These are phyloP conservation scores for Clonostachys byssicola DNA, from an alignment of 2,329 filamentous ascomycete genomes.

Conservation along the genomic window DNA sequence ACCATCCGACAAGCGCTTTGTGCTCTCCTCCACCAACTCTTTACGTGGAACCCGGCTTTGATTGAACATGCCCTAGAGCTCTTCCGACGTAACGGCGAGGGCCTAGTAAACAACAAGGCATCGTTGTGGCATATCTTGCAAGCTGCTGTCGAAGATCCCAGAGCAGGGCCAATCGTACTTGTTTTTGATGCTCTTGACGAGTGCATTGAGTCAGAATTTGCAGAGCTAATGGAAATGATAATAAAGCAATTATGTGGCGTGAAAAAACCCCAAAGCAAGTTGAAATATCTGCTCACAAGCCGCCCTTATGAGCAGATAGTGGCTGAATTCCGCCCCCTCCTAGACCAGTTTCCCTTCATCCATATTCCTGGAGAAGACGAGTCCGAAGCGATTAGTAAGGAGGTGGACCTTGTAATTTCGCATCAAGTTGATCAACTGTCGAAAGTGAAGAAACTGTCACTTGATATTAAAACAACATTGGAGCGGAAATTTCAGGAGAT, in stretches of 20 bases:
- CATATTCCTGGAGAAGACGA: constrained; percentile 27
- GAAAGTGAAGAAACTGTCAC: constrained; percentile 7
- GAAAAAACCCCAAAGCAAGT: neutral
- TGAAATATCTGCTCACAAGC: constrained; percentile 28
- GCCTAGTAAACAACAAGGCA: constrained; percentile 10
- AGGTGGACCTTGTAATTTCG: constrained; percentile 26
- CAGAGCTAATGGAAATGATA: constrained; percentile 8
- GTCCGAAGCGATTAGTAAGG: constrained; percentile 23
- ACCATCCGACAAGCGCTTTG: constrained; percentile 26
- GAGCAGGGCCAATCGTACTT: constrained; percentile 19
- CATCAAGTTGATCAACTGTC: constrained; percentile 13
- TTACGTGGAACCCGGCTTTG: constrained; percentile 18
- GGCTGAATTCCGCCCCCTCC: constrained; percentile 11
- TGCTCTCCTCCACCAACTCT: constrained; percentile 32
- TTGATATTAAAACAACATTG: constrained; percentile 8
- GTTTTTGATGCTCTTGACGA: constrained; percentile 36
- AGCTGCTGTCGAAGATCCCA: constrained; percentile 13
- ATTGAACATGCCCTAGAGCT: constrained; percentile 22
- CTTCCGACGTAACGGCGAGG: constrained; percentile 14
- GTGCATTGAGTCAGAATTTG: constrained; percentile 16
- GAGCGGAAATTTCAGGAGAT: constrained; percentile 7
- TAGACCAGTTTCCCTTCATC: constrained; percentile 16
- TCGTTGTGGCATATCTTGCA: constrained; percentile 26
- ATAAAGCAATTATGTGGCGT: neutral
- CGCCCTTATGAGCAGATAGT: constrained; percentile 24